phyloP scores from a whole-genome alignment of 257 asterid species.

The Buddleja alternifolia region DNA sequence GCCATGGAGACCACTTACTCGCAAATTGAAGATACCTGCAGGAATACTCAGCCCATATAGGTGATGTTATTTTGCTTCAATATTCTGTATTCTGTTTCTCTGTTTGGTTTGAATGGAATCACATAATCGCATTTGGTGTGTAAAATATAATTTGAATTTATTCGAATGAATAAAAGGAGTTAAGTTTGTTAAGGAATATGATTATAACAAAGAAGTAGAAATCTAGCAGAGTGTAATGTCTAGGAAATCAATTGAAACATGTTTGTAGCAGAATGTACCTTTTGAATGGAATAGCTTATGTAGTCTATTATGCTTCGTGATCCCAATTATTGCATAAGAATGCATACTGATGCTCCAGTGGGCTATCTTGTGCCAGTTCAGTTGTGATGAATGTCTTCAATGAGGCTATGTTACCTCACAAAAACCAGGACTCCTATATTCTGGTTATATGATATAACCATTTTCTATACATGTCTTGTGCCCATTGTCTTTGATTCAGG shows the following conservation, averaged over 20 bases:
- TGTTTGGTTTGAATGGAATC: background rate
- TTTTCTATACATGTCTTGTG: background rate
- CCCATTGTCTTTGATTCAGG: background rate
- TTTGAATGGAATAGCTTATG: background rate
- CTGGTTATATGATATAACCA: background rate
- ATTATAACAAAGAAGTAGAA: background rate
- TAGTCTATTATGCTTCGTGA: too few species aligned
- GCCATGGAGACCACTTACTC: slow-evolving; percentile 88
- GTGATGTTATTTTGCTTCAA: slow-evolving; percentile 37
- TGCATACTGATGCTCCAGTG: too few species aligned
- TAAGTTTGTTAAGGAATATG: background rate
- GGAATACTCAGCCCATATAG: slow-evolving; percentile 74
- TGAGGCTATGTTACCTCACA: background rate
- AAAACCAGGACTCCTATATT: background rate
- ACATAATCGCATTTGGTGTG: background rate
- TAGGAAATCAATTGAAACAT: background rate
- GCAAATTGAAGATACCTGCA: slow-evolving; percentile 73
- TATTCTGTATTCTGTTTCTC: background rate
- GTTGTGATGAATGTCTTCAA: background rate
- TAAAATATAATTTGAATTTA: background rate
- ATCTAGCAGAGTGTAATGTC: background rate
- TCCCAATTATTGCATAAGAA: background rate
- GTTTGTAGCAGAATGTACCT: background rate
- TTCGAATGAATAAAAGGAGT: background rate
- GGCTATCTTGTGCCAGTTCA: background rate